Evolutionary conservation across 2,329 filamentous ascomycete genomes (phyloP).

Genomic region (Amesomyces nigricolor): DNA sequence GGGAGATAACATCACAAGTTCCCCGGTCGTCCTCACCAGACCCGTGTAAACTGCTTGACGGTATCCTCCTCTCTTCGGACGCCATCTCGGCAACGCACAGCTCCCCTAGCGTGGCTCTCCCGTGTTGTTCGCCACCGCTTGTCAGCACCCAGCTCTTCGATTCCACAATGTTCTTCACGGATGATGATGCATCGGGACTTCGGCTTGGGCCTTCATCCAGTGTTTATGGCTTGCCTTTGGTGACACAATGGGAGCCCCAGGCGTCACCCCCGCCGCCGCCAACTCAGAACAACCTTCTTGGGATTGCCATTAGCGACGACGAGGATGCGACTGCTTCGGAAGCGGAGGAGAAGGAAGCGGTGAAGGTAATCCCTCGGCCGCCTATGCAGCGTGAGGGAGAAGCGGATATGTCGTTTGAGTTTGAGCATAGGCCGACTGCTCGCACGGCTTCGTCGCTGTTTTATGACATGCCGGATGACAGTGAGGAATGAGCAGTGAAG

Average conservation of each 20-base stretch:
- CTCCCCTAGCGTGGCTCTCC: neutral
- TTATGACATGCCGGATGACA: neutral
- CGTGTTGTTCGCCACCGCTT: neutral
- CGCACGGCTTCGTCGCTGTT: constrained; percentile 7
- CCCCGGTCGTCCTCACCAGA: neutral
- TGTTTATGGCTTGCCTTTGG: neutral
- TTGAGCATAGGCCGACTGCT: neutral
- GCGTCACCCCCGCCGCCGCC: neutral
- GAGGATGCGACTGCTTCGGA: neutral
- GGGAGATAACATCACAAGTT: neutral
- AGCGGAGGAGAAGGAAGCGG: neutral
- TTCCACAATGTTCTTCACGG: too few relatives aligned
- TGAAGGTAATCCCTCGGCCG: too few relatives aligned
- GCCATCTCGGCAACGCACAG: neutral
- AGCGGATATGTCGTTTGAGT: neutral
- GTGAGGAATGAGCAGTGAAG: neutral
- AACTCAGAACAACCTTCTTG: neutral
- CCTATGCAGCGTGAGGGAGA: neutral
- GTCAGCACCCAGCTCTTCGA: neutral
- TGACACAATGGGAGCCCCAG: neutral
- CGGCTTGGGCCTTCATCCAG: neutral
- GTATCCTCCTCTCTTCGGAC: constrained; percentile 4
- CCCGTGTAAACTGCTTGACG: neutral
- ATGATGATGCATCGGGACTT: neutral
- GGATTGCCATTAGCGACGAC: constrained; percentile 4